These are phyloP conservation scores for Asterella californica DNA, from an alignment of 225 moss, liverwort and hornwort genomes.

Conservation along the genomic window DNA sequence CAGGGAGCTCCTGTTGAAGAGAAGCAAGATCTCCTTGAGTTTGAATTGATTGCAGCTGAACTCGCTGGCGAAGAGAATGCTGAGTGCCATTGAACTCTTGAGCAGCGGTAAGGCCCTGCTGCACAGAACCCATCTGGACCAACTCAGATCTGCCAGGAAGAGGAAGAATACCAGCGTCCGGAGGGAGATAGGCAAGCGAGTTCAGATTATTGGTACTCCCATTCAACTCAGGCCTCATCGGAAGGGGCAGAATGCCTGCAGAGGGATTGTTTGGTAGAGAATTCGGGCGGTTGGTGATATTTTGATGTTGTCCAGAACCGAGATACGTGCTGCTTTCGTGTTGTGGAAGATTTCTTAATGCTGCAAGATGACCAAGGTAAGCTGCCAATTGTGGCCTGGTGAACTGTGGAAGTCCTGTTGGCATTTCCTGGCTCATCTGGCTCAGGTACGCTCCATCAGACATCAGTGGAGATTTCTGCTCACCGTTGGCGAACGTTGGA, in stretches of 20 bases:
- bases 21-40: background rate
- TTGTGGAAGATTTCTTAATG: conserved; percentile 4
- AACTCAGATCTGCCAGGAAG: conserved; percentile 12
- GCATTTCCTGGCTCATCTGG: conserved; percentile 1
- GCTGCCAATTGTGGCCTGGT: conserved; percentile 9
- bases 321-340: background rate
- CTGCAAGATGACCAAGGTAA: conserved; percentile 8
- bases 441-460: conserved; percentile 6
- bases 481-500: background rate
- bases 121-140: conserved; percentile 8
- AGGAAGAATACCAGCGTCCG: conserved; percentile 11
- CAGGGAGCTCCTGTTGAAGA: conserved; percentile 1
- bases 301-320: background rate
- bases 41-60: background rate
- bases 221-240: background rate
- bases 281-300: background rate
- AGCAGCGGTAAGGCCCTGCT: background rate
- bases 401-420: background rate
- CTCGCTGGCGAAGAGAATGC: background rate
- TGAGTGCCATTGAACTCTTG: conserved; percentile 13
- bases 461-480: background rate
- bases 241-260: conserved; percentile 20
- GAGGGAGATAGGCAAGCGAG: background rate
- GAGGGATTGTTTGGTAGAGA: background rate
- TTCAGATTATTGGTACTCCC: conserved; percentile 9